Evolutionary conservation across 2,329 filamentous ascomycete species (phyloP), one percentile per base, ranked within the genome.

Genomic region (Colletotrichum agaves): DNA sequence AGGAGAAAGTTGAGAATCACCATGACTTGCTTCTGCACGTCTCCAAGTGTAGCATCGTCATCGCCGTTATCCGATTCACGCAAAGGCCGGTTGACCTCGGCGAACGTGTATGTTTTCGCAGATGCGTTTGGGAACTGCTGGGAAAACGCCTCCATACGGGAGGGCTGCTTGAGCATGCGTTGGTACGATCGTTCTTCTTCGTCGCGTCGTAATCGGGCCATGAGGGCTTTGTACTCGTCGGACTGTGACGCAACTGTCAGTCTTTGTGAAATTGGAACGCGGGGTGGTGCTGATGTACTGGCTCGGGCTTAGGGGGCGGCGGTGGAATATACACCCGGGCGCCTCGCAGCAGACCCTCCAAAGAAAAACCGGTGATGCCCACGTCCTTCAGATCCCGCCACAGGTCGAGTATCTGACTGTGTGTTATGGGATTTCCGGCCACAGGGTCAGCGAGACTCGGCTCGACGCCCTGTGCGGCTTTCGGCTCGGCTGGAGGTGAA

Each of bases 1-100:
- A 97, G 84, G 43, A 98, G 81, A 57, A 98, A 93, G 77, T 98
- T 99, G 74, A 97, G 85, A 58, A 98, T 93, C 7, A 98, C 83
- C 46, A 92, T 90, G 63, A 96, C 81, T 74, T 96, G 93, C n/a
- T 92, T 85, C 76, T 95, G 91, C 1, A 96, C 84, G 68, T 96
- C 92, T 39, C 87, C 85, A 70, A 90, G 90, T 2, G 89, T 90
- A 2, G 91, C 81, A 2, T 91, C 89, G 69, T 93, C 91, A 71
- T 88, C 82, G 64, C 85, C 84, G 71, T 79, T 80, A 65, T 86
- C 86, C 27, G 79, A 78, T 17, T 79, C 75, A 44, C 77, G 82
- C 23, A 76, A 80, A 0, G 83, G 84, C 8, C 79, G 80, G 70
- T 87, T 86, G 39, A 82, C 84, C 69, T 82, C 86, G 64, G 86